Conservation (phyloP, 108 stramenopile genomes). For the Nannochloropsis oceanica region DNA sequence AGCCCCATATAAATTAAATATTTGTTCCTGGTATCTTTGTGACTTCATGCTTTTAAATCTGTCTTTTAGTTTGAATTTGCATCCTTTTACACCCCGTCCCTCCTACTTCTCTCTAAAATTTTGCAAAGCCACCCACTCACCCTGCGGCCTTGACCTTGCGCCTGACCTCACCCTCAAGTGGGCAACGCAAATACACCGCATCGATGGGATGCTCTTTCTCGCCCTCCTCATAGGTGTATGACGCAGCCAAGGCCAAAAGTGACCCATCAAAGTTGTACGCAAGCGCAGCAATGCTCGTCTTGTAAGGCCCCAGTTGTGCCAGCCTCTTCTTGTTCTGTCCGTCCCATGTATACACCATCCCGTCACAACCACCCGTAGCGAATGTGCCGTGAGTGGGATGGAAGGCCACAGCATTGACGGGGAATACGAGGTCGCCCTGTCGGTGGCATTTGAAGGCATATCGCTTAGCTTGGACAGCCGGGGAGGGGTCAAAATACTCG, state of each 20-base stretch:
- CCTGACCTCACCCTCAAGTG: neutral
- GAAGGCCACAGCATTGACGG: constrained; percentile 83
- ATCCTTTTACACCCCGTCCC: neutral
- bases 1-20: too few species aligned
- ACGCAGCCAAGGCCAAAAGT: constrained; percentile 71
- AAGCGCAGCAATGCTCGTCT: constrained; percentile 52
- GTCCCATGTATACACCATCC: constrained; percentile 92
- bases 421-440: constrained; percentile 55
- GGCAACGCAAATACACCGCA: neutral
- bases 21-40: neutral
- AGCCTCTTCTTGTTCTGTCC: constrained; percentile 75
- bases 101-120: neutral
- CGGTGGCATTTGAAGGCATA: constrained; percentile 99
- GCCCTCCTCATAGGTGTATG: constrained; percentile 95
- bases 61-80: neutral
- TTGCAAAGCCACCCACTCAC: neutral
- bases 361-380: constrained; percentile 73
- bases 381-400: constrained; percentile 73
- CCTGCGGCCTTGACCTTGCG: neutral
- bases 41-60: neutral
- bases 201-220: constrained; percentile 38
- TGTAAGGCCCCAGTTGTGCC: constrained; percentile 38
- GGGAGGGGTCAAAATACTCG: constrained; percentile 65
- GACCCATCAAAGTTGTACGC: constrained; percentile 59
- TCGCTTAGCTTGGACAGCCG: constrained; percentile 32